Evolutionary conservation across 2,329 filamentous ascomycete species (phyloP), one percentile per base, ranked within the genome.

Genomic region (Tolypocladium amazonense): DNA sequence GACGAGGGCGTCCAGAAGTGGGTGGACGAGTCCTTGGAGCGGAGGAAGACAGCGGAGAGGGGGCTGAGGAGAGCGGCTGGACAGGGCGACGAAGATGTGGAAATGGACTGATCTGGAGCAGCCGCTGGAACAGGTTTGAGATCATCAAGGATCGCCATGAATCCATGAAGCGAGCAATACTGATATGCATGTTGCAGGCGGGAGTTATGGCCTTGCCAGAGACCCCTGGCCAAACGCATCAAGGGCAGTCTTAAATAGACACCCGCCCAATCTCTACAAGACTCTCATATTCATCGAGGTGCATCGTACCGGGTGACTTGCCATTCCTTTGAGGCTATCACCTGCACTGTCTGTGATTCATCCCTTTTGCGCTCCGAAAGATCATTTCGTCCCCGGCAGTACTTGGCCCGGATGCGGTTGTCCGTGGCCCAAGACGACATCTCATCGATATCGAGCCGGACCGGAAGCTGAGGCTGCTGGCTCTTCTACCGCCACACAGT

Each of bases 1-100:
- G 77, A 82, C 3, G 82, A 78, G 15, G 85, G 79, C 15, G 94
- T 93, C 72, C 81, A 87, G 1, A 77, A 78, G 67, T 95, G 90
- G 90, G 76, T 94, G 20, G 82, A 84, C 58, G 85, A 89, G 60
- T 85, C 85, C 20, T 81, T 87, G 74, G 75, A 76, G 63, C 80
- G 81, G 70, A 86, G 77, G 68, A 72, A 73, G 66, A 65, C 70
- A 20, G 70, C 73, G 3, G 75, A 79, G 66, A 69, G 67, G 64
- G 66, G 70, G 12, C 30, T 67, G 61, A 63, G 68, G 35, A 69
- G 70, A 62, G 71, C 70, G 60, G 64, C 61, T 7, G 63, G 65
- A 9, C 72, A 71, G 60, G 72, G 73, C 2, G 71, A 70, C 27
- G 74, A 69, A 0, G 77, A 77, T 65, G 71, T 76, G 14, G 75